Conservation (phyloP, 805 yeast species). For the Yueomyces sinensis region DNA sequence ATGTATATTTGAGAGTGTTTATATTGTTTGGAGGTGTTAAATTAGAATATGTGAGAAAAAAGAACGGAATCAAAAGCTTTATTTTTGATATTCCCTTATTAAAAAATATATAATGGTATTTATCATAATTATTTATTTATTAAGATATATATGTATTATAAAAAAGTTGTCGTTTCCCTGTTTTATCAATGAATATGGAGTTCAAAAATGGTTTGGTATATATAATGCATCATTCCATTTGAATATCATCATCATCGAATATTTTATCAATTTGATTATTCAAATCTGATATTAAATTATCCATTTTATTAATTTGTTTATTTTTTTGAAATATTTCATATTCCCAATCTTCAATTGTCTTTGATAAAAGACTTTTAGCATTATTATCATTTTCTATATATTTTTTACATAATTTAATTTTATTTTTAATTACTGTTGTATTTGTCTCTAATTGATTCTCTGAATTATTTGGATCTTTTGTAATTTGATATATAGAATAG, state of each 20-base stretch:
- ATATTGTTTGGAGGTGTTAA: too few relatives aligned
- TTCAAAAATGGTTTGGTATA: too few relatives aligned
- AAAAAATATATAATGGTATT: too few relatives aligned
- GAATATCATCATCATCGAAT: neutral
- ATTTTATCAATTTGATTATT: slow-evolving; percentile 3
- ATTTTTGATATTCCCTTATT: too few relatives aligned
- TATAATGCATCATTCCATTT: too few relatives aligned
- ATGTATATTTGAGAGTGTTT: too few relatives aligned
- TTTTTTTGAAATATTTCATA: slow-evolving; percentile 11
- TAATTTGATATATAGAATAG: slow-evolving; percentile 20
- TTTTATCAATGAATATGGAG: too few relatives aligned
- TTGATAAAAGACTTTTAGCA: slow-evolving; percentile 13
- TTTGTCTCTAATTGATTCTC: slow-evolving; percentile 20
- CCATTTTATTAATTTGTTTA: slow-evolving; percentile 15
- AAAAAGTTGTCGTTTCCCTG: too few relatives aligned
- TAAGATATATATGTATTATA: too few relatives aligned
- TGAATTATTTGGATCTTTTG: slow-evolving; percentile 21
- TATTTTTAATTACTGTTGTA: slow-evolving; percentile 21
- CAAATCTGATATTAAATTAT: slow-evolving; percentile 7
- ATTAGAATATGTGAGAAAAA: too few relatives aligned
- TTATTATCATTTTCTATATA: slow-evolving; percentile 20
- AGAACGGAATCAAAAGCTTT: too few relatives aligned
- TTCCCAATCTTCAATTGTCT: slow-evolving; percentile 20
- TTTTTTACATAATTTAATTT: slow-evolving; percentile 19
- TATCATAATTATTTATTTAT: too few relatives aligned